phyloP scores from a whole-genome alignment of 176 grass and related monocot species.

The Lolium rigidum region DNA sequence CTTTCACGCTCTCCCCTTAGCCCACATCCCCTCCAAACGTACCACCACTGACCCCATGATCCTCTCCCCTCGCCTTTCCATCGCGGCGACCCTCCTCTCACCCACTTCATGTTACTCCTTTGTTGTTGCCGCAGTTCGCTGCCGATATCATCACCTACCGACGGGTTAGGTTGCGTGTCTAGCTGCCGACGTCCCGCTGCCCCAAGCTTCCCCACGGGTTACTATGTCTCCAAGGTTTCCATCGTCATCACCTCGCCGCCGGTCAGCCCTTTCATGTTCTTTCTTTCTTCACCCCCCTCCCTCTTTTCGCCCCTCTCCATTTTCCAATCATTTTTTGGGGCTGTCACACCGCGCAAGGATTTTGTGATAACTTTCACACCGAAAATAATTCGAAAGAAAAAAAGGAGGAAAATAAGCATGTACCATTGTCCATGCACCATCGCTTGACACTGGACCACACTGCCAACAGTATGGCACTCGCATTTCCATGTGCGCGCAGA shows the following conservation, averaged over 20 bases:
- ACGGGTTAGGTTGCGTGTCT: background rate
- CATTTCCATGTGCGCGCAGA: slow-evolving; percentile 5
- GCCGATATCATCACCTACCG: background rate
- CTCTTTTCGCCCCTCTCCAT: too few species aligned
- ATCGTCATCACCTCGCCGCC: background rate
- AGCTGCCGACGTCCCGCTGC: background rate
- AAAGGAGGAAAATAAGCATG: background rate
- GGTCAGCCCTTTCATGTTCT: background rate
- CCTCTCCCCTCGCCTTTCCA: background rate
- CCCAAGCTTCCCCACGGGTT: too few species aligned
- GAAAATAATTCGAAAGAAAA: background rate
- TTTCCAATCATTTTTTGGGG: too few species aligned
- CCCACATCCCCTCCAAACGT: background rate
- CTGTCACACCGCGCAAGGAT: background rate
- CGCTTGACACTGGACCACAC: background rate
- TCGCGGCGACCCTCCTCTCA: background rate
- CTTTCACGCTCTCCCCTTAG: background rate
- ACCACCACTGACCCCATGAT: background rate
- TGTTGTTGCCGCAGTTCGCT: background rate
- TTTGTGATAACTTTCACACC: background rate
- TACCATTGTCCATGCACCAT: background rate
- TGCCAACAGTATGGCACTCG: background rate
- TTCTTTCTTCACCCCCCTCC: too few species aligned
- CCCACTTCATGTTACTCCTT: background rate
- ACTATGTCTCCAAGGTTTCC: background rate